phyloP scores from a whole-genome alignment of 176 grass and related monocot species.

The Lolium rigidum region DNA sequence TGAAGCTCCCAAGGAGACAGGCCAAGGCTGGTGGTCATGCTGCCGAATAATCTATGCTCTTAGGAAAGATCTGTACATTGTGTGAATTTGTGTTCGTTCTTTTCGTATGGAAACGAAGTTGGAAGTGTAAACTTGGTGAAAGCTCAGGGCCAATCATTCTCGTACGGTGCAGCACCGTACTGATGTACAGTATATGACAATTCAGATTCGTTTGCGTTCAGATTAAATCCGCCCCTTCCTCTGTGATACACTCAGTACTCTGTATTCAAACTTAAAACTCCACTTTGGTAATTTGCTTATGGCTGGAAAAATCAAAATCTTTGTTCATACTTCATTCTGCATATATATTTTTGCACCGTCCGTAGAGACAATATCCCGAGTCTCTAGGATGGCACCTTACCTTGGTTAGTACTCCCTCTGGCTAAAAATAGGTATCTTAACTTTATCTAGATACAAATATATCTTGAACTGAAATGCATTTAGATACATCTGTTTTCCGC shows the following conservation, averaged over 20 bases:
- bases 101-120: constrained; percentile 19
- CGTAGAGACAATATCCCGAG: no score
- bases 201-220: constrained; percentile 15
- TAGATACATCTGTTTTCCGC: no score
- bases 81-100: constrained; percentile 38
- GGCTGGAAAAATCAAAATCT: no score
- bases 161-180: constrained; percentile 32
- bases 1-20: constrained; percentile 15
- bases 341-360: no score
- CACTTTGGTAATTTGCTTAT: not conserved
- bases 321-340: no score
- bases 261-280: not conserved
- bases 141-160: not conserved
- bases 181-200: not conserved
- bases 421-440: no score
- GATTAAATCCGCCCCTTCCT: not conserved
- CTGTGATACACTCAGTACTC: not conserved
- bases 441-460: no score
- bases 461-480: no score
- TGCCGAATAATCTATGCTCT: constrained; percentile 19
- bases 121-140: constrained; percentile 28
- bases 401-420: no score
- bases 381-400: no score
- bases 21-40: constrained; percentile 12
- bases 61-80: constrained; percentile 35